Evolutionary conservation across 345 rosid species (phyloP).

Genomic region (Turritis glabra): DNA sequence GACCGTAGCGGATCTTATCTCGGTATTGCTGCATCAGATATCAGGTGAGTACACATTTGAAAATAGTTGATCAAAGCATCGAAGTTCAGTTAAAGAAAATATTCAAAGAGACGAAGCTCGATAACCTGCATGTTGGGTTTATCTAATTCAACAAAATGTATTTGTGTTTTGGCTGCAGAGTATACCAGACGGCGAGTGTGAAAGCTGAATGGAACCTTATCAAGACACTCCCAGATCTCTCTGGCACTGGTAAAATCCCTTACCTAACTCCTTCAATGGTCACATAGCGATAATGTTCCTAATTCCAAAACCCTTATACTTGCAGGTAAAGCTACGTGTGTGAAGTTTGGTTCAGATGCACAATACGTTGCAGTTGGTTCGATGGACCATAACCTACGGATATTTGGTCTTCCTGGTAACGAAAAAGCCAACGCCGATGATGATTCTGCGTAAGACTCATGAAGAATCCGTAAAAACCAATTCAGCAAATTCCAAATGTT

Average conservation of each 20-base stretch:
- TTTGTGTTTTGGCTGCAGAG: slow-evolving; percentile 45
- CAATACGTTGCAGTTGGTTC: slow-evolving; percentile 84
- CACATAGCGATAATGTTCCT: background rate
- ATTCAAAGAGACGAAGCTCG: background rate
- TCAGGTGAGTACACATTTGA: slow-evolving; percentile 49
- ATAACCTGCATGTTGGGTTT: background rate
- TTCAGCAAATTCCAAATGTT: background rate
- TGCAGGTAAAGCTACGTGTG: slow-evolving; percentile 71
- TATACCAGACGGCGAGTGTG: slow-evolving; percentile 88
- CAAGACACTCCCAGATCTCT: slow-evolving; percentile 89
- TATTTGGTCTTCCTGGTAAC: slow-evolving; percentile 74
- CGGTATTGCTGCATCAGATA: slow-evolving; percentile 82
- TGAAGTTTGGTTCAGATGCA: slow-evolving; percentile 84
- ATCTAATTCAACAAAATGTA: background rate
- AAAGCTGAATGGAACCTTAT: slow-evolving; percentile 92
- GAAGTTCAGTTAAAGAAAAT: background rate
- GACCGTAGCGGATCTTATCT: slow-evolving; percentile 91
- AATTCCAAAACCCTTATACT: background rate
- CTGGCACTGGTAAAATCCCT: slow-evolving; percentile 73
- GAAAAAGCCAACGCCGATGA: slow-evolving; percentile 27
- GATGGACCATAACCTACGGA: slow-evolving; percentile 84
- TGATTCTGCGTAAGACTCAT: slow-evolving; percentile 47
- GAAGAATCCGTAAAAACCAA: slow-evolving; percentile 12
- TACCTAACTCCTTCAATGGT: background rate
- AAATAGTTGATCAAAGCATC: slow-evolving; percentile 5